Conservation (phyloP, 176 grass and related monocot genomes). For the Oryza officinalis region DNA sequence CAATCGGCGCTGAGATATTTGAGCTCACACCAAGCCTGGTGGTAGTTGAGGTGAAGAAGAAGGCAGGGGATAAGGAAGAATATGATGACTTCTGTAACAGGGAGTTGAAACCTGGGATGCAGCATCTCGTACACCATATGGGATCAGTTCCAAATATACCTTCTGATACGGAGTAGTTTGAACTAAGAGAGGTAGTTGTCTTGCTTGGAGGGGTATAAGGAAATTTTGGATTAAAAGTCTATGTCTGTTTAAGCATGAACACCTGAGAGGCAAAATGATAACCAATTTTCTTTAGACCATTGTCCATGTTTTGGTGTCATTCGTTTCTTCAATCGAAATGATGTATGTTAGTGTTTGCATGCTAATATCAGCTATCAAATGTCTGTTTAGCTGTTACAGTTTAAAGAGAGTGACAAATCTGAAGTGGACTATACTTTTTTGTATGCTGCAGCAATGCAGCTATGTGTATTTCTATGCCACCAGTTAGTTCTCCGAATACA, state of each 20-base stretch:
- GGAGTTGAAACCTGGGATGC: conserved; percentile 92
- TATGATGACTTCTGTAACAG: conserved; percentile 89
- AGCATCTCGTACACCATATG: conserved; percentile 58
- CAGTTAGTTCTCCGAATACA: neutral
- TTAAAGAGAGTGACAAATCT: neutral
- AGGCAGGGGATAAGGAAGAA: conserved; percentile 76
- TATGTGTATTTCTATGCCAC: neutral
- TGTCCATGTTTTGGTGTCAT: neutral
- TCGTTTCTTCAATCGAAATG: conserved; percentile 19
- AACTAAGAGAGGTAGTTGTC: conserved; percentile 47
- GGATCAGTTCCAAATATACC: conserved; percentile 45
- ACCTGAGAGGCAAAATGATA: conserved; percentile 5
- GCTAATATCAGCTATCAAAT: conserved; percentile 18
- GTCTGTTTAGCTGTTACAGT: conserved; percentile 19
- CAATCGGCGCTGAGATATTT: conserved; percentile 87
- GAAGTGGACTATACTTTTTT: neutral
- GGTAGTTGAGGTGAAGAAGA: conserved; percentile 96
- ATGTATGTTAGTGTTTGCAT: neutral
- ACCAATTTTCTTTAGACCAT: conserved; percentile 31
- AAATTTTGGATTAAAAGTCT: conserved; percentile 34
- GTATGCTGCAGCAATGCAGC: neutral
- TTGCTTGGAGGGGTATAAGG: conserved; percentile 32
- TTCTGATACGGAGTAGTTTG: conserved; percentile 56
- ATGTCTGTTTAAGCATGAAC: conserved; percentile 27
- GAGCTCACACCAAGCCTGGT: conserved; percentile 85